phyloP scores from a whole-genome alignment of 495 filamentous ascomycete genomes.

The Mytilinidion resinicola region DNA sequence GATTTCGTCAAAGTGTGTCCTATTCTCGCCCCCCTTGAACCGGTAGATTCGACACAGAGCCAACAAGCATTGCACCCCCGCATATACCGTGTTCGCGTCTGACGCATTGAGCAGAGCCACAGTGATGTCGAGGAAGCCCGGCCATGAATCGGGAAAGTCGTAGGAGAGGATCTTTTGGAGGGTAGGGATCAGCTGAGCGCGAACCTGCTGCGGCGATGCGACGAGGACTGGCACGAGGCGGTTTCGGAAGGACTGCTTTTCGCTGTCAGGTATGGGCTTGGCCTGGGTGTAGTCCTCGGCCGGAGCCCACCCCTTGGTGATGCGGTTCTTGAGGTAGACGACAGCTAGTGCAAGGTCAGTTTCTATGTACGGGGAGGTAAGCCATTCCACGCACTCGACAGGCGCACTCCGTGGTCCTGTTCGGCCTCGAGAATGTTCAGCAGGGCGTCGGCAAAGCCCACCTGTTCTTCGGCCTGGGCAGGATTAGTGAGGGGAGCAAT shows the following conservation, averaged over 20 bases:
- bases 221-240: conserved; percentile 84
- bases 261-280: conserved; percentile 74
- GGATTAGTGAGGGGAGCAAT: conserved; percentile 13
- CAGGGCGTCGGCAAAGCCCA: conserved; percentile 84
- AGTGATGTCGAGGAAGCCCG: conserved; percentile 84
- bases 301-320: conserved; percentile 80
- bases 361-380: conserved; percentile 4
- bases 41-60: conserved; percentile 89
- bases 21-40: conserved; percentile 78
- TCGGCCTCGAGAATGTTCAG: conserved; percentile 85
- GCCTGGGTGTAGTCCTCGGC: conserved; percentile 61
- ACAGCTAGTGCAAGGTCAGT: conserved; percentile 56
- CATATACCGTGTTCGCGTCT: conserved; percentile 78
- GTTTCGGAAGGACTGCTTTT: conserved; percentile 80
- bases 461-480: conserved; percentile 78
- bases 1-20: conserved; percentile 88
- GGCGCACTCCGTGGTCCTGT: conserved; percentile 71
- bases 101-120: conserved; percentile 76
- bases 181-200: conserved; percentile 83
- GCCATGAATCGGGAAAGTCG: conserved; percentile 94
- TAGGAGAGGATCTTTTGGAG: conserved; percentile 92
- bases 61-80: conserved; percentile 87
- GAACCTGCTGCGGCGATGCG: conserved; percentile 68
- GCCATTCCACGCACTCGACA: conserved; percentile 63
- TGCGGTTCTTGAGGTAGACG: conserved; percentile 95